Evolutionary conservation across 1,139 yeast genomes (phyloP).

Genomic region (Taiozyma onychis): DNA sequence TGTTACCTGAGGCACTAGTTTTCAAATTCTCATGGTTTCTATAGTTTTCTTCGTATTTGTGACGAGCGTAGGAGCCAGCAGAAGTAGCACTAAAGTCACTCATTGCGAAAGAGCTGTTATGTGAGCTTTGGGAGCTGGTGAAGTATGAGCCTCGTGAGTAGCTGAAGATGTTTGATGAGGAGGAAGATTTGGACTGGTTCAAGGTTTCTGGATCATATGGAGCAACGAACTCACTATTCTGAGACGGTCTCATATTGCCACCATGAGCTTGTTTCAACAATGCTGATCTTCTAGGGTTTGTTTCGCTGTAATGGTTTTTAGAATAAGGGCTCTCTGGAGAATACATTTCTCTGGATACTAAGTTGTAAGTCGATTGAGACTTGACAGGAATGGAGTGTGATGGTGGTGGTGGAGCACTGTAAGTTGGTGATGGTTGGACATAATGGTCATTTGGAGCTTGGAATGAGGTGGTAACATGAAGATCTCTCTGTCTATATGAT

Average conservation of each 20-base stretch:
- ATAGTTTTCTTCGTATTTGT: constrained; percentile 46
- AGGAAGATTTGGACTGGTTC: constrained; percentile 22
- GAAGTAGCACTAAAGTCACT: constrained; percentile 82
- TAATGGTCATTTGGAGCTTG: not conserved
- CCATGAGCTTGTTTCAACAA: constrained; percentile 4
- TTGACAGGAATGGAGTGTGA: constrained; percentile 18
- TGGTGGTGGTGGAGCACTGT: constrained; percentile 17
- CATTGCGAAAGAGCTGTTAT: constrained; percentile 34
- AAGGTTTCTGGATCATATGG: constrained; percentile 27
- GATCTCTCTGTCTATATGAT: not conserved
- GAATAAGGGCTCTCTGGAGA: constrained; percentile 5
- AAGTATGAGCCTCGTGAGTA: constrained; percentile 25
- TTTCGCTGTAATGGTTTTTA: not conserved
- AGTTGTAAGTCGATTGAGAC: constrained; percentile 8
- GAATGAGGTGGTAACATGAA: not conserved
- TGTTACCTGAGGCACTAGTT: constrained; percentile 22
- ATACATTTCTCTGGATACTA: not conserved
- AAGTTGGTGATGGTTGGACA: not conserved
- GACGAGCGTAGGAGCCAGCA: constrained; percentile 80
- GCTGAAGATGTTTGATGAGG: constrained; percentile 22
- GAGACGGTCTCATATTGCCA: not conserved
- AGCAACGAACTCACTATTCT: constrained; percentile 16
- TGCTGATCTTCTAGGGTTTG: not conserved
- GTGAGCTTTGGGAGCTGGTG: constrained; percentile 21
- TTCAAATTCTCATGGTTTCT: constrained; percentile 19